A percentile compares a stretch with the other conserved stretches of the same genome.
These are phyloP conservation scores for Talaromyces proteolyticus DNA, from an alignment of 495 filamentous ascomycete species.

Conservation along the genomic window DNA sequence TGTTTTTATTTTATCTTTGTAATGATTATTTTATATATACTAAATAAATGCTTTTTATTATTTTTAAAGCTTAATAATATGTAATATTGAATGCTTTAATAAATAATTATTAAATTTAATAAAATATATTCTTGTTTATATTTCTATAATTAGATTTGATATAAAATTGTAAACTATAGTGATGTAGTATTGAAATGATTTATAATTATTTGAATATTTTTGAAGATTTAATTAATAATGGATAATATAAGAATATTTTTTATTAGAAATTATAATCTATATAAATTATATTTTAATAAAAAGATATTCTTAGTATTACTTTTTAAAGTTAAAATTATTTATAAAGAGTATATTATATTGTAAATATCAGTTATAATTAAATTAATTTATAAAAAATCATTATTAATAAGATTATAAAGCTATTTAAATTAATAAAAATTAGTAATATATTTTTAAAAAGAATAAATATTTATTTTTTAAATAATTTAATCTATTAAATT, in stretches of 20 bases:
- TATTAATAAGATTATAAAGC: background rate
- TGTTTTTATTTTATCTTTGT: background rate
- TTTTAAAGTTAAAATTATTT: background rate
- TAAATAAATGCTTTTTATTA: background rate
- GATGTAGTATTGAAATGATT: background rate
- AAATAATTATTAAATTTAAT: background rate
- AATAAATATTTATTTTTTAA: background rate
- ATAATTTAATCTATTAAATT: background rate
- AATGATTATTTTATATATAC: background rate
- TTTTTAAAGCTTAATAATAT: background rate
- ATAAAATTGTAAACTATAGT: background rate
- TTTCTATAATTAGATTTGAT: background rate
- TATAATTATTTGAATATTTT: background rate
- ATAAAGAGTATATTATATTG: background rate
- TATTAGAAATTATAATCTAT: background rate
- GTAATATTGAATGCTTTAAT: background rate
- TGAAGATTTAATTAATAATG: background rate
- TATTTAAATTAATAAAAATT: constrained; percentile 1
- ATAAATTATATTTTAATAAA: background rate
- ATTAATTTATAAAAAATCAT: background rate
- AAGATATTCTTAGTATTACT: background rate
- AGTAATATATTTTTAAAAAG: background rate
- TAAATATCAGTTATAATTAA: background rate
- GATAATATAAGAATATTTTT: background rate
- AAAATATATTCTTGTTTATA: background rate